A percentile compares a stretch with the other conserved stretches of the same genome.
Evolutionary conservation across 192 early-diverging fungal genomes (phyloP).

Genomic region (Coemansia aciculifera): DNA sequence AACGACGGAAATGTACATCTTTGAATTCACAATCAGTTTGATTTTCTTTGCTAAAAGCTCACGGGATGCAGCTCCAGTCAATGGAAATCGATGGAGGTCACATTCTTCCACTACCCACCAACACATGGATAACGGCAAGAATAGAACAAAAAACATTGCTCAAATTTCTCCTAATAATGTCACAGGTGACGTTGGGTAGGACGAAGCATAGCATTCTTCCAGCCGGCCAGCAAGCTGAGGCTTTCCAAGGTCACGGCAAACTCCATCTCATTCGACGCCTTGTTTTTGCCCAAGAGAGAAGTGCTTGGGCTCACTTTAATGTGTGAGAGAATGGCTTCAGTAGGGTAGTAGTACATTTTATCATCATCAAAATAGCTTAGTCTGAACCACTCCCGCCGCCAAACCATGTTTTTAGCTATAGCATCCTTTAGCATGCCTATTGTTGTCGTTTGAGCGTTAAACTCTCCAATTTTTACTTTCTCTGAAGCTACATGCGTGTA

Average conservation of each 20-base stretch:
- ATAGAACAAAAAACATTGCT: background rate
- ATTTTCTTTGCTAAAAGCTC: background rate
- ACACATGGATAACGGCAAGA: background rate
- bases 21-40: background rate
- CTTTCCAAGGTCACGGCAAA: background rate
- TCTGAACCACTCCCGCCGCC: background rate
- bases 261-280: background rate
- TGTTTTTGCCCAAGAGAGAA: background rate
- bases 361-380: background rate
- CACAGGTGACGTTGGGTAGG: background rate
- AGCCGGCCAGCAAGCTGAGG: background rate
- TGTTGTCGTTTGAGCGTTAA: background rate
- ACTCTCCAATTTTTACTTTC: background rate
- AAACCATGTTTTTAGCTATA: background rate
- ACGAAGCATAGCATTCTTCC: background rate
- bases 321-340: background rate
- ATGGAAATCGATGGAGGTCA: background rate
- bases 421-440: background rate
- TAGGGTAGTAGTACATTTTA: background rate
- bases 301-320: background rate
- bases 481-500: background rate
- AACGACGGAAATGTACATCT: background rate
- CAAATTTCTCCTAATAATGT: background rate
- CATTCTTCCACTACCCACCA: background rate
- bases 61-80: background rate